Conservation (phyloP, 83 land plant genomes). For the Isoetes engelmannii region DNA sequence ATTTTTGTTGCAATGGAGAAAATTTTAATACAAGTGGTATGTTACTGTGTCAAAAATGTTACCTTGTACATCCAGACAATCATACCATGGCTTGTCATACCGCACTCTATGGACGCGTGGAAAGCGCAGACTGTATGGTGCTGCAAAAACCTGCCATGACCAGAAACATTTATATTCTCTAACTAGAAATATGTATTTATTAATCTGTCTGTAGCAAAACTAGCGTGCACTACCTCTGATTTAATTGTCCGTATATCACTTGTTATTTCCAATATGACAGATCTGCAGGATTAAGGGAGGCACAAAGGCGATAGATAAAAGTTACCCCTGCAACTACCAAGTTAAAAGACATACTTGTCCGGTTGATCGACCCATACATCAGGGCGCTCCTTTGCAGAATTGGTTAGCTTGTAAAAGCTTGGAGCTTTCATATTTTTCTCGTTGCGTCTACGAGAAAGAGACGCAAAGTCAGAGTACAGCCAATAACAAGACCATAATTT, state of each 20-base stretch:
- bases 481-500: no score
- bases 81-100: constrained; percentile 98
- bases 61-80: constrained; percentile 90
- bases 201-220: background rate
- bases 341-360: constrained; percentile 56
- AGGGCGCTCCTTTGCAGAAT: constrained; percentile 89
- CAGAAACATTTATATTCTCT: background rate
- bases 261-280: constrained; percentile 75
- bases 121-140: constrained; percentile 89
- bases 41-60: constrained; percentile 18
- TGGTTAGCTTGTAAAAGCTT: constrained; percentile 75
- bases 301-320: background rate
- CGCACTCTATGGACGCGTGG: constrained; percentile 87
- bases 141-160: constrained; percentile 70
- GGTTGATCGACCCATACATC: constrained; percentile 98
- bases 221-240: constrained; percentile 51
- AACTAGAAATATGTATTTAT: background rate
- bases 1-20: no score
- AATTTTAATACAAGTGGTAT: no score
- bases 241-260: constrained; percentile 93
- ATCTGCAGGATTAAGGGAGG: constrained; percentile 31
- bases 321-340: background rate
- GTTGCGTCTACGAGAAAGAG: constrained; percentile 41
- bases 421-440: constrained; percentile 65
- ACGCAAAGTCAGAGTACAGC: no score